These are phyloP conservation scores for Alternaria gaisen DNA, from an alignment of 2,329 filamentous ascomycete genomes.

Conservation along the genomic window DNA sequence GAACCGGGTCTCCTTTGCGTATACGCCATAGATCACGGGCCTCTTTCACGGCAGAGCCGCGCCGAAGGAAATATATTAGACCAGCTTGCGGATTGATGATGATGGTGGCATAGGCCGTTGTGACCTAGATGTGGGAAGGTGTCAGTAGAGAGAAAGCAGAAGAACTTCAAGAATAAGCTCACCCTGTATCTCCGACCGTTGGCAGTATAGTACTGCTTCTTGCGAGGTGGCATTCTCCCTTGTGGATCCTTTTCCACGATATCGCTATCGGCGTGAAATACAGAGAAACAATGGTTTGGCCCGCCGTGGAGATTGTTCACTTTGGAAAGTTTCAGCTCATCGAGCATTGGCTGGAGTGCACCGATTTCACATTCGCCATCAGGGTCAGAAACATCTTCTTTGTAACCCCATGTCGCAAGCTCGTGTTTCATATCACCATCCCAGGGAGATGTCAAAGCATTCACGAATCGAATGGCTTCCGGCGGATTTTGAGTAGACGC, in stretches of 20 bases:
- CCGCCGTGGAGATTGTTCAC: too few species aligned
- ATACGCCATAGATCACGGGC: neutral
- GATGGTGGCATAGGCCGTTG: neutral
- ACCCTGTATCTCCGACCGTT: too few species aligned
- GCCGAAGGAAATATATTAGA: slow-evolving; percentile 1
- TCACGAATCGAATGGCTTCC: neutral
- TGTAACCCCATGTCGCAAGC: neutral
- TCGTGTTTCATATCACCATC: neutral
- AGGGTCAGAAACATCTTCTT: neutral
- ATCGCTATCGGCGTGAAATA: too few species aligned
- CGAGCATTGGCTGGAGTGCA: neutral
- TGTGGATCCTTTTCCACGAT: too few species aligned
- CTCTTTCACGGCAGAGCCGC: neutral
- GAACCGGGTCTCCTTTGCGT: neutral
- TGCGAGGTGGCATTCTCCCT: too few species aligned
- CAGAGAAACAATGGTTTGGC: too few species aligned
- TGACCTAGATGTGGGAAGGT: neutral
- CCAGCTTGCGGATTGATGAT: neutral
- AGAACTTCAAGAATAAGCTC: too few species aligned
- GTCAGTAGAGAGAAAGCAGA: too few species aligned
- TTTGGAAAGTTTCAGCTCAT: neutral
- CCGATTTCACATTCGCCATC: neutral
- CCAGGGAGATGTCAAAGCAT: neutral
- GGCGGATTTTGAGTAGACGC: neutral
- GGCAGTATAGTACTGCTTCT: too few species aligned